Evolutionary conservation across 768 basidiomycete genomes (phyloP), one percentile per base, ranked within the genome.

Genomic region (Pulveroboletus sp.): DNA sequence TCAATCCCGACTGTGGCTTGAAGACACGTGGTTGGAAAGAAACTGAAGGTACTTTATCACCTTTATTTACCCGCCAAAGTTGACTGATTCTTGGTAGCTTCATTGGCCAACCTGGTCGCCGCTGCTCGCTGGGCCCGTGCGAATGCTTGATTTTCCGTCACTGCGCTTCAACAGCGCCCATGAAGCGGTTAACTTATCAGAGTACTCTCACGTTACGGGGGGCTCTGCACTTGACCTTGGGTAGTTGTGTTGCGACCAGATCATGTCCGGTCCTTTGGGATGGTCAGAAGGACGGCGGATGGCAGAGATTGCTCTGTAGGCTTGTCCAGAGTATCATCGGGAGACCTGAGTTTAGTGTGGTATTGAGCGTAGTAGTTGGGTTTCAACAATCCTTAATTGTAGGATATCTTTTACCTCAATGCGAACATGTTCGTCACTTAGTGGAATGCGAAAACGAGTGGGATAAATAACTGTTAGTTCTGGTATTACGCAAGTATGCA

Each of bases 21-120:
- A 98, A 98, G 82, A 98, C 95, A 58, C 92, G 94, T 78, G 91
- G 87, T 62, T 96, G 94, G 94, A 88, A 89, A 72, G 94, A 98
- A 80, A 97, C 94, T 39, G 89, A 96, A 76, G 81, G 82, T 76
- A 45, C 32, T 62, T 59, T 49, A 9, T 35, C 21, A n/a, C 50
- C 54, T 47, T 44, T 8, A 18, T 40, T 33, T 47, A 15, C 35
- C 12, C 8, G 6, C 11, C 47, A 42, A 49, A 50, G 21, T 51
- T 53, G 28, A 50, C 32, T 53, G 21, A 53, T 51, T 27, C 15
- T 52, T 52, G 35, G 9, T 48, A 80, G 82, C 88, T 42, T 88
- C 91, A 26, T 79, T 94, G 65, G 65, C 69, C 57, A 94, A 95
- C 77, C 76, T 98, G 54, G 93, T 96, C 58, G 78, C 81, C 56